Conservation (phyloP, 2,329 filamentous ascomycete genomes). For the Amylocarpus encephaloides region DNA sequence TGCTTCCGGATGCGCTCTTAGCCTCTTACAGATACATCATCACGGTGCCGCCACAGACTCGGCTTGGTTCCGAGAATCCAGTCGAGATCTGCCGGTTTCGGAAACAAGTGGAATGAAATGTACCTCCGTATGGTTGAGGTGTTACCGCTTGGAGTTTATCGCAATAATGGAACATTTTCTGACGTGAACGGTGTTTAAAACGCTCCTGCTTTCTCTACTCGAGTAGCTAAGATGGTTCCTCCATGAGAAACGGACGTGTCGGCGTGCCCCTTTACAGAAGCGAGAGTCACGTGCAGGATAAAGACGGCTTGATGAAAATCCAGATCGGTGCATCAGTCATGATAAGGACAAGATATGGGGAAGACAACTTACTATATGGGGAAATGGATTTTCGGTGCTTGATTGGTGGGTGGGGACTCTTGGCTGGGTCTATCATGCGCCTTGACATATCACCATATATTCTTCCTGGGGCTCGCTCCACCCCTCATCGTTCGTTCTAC, state of each 20-base stretch:
- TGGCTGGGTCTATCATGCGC: too few species aligned
- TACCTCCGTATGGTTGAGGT: not conserved
- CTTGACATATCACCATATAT: too few species aligned
- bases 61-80: not conserved
- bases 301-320: too few species aligned
- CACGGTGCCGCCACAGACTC: not conserved
- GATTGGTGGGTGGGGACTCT: too few species aligned
- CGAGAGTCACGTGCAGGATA: not conserved
- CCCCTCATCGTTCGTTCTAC: too few species aligned
- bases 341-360: too few species aligned
- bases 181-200: not conserved
- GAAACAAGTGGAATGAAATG: not conserved
- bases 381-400: too few species aligned
- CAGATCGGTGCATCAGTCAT: too few species aligned
- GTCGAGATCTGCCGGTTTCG: not conserved
- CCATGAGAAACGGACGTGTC: not conserved
- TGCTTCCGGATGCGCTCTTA: not conserved
- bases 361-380: too few species aligned
- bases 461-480: too few species aligned
- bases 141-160: not conserved
- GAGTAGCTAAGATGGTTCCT: not conserved
- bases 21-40: not conserved
- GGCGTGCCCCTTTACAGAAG: not conserved
- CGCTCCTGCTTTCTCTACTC: not conserved
- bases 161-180: not conserved